These are phyloP conservation scores for Erodium maritimum DNA, from an alignment of 345 rosid genomes.

Conservation along the genomic window DNA sequence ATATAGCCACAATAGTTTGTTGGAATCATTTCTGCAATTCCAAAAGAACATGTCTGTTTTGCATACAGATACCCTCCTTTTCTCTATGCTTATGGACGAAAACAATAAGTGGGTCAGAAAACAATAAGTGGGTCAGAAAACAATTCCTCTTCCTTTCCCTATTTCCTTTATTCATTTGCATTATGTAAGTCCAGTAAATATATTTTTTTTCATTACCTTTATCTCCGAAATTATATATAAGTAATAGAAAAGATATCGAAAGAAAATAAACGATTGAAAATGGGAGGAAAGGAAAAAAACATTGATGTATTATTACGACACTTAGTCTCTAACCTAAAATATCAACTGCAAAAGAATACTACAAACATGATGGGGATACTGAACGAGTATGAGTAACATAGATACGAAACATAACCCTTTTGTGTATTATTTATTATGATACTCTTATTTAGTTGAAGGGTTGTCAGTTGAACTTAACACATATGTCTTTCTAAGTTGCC, in stretches of 20 bases:
- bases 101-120: background rate
- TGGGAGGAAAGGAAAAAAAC: background rate
- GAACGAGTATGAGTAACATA: background rate
- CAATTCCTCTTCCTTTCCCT: background rate
- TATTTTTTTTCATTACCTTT: background rate
- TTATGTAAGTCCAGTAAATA: background rate
- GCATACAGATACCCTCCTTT: background rate
- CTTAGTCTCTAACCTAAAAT: background rate
- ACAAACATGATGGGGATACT: background rate
- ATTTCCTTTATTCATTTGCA: background rate
- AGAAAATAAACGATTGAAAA: background rate
- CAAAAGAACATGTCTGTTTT: background rate
- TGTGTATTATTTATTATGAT: background rate
- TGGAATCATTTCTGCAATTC: background rate
- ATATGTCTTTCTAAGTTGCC: background rate
- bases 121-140: background rate
- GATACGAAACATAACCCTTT: background rate
- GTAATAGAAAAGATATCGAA: background rate
- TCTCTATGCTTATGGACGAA: background rate
- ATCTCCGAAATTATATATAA: too few relatives aligned
- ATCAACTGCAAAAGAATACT: background rate
- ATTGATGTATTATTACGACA: background rate
- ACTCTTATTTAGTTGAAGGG: background rate
- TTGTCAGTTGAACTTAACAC: background rate
- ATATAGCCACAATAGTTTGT: background rate